Conservation (phyloP, 202 grass and related monocot genomes). For the Sporobolus alterniflorus region DNA sequence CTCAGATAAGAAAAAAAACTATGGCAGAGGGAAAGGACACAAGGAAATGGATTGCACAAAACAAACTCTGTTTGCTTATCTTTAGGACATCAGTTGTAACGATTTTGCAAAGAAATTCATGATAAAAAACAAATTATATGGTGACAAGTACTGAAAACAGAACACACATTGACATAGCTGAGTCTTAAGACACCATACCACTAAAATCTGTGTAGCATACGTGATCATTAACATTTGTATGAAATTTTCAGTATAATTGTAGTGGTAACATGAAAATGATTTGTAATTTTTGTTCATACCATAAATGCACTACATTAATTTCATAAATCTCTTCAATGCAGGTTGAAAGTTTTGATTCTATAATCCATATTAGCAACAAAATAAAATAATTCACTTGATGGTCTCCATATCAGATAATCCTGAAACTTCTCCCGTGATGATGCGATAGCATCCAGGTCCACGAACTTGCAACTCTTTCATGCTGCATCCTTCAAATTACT, state of each 20-base stretch:
- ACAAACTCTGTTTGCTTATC: not conserved
- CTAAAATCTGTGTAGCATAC: not conserved
- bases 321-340: not conserved
- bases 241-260: not conserved
- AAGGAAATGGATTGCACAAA: not conserved
- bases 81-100: not conserved
- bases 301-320: not conserved
- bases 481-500: too few relatives aligned
- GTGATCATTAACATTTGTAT: not conserved
- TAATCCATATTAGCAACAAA: not conserved
- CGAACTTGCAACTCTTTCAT: too few relatives aligned
- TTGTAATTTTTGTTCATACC: not conserved
- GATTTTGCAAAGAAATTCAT: not conserved
- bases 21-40: not conserved
- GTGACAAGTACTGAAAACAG: not conserved
- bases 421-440: too few relatives aligned
- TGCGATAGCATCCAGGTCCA: too few relatives aligned
- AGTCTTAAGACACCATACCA: not conserved
- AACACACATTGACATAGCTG: too few relatives aligned
- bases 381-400: not conserved
- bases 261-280: not conserved
- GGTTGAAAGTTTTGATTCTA: not conserved
- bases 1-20: not conserved
- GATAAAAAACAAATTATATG: not conserved
- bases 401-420: not conserved